phyloP scores from a whole-genome alignment of 176 grass and related monocot genomes.

The Bromus sterilis region DNA sequence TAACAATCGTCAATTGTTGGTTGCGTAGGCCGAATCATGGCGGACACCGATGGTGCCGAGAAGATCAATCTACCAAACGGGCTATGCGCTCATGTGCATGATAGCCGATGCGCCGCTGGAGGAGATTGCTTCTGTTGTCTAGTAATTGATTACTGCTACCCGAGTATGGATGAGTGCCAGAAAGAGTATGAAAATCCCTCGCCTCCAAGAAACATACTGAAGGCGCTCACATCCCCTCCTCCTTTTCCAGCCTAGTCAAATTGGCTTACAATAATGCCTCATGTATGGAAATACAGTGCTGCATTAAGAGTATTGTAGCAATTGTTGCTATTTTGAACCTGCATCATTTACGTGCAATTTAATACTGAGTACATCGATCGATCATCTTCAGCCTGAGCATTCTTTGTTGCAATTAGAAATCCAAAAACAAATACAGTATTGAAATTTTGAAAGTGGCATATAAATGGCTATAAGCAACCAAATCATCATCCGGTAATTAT shows the following conservation, averaged over 20 bases:
- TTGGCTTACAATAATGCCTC: background rate
- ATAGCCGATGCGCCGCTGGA: background rate
- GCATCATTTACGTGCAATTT: no score
- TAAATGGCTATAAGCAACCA: background rate
- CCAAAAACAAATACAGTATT: background rate
- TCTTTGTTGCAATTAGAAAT: background rate
- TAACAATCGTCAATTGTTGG: fast-evolving
- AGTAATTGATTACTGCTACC: background rate
- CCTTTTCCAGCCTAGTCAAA: background rate
- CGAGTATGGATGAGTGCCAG: background rate
- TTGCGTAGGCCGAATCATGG: background rate
- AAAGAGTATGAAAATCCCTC: background rate
- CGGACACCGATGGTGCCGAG: no score
- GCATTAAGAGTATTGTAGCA: no score
- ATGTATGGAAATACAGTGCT: background rate
- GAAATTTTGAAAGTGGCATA: slow-evolving; percentile 1
- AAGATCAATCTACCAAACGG: background rate
- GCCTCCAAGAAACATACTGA: no score
- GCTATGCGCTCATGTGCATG: background rate
- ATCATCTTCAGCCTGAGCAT: background rate
- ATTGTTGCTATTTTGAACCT: no score
- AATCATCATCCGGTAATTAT: slow-evolving; percentile 30
- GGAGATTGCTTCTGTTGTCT: background rate
- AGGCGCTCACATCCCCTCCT: no score
- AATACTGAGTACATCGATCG: no score